Base-by-base conservation (phyloP, 1,284 basidiomycete species). In the Macrocystidia cucumis region DNA sequence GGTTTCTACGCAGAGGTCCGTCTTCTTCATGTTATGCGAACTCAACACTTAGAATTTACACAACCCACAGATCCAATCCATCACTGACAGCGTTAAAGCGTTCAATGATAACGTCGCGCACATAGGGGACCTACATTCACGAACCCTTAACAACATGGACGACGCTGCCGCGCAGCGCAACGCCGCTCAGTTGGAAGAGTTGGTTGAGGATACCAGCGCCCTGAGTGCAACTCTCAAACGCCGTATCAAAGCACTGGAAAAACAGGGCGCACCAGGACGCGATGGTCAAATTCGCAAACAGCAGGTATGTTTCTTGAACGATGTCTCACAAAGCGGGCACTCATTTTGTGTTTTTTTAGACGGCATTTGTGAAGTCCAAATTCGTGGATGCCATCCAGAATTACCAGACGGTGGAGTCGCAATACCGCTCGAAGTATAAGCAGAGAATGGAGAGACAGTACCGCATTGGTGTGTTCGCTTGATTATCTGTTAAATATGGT, bases 361-460 rank as follows among this genome's bases (percentile, higher is more conserved):
- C 78, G 21, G 80, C 75, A 3, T 57, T 87, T 20, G 74, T 89
- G 44, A 88, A 86, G 60, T 73, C 77, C 35, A 89, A 87, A 57
- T 89, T 89, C 52, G 73, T 87, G 34, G 84, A 88, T 46, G 84
- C 85, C n/a, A 86, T 89, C 43, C 83, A 89, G 59, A 77, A 69
- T 45, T 89, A 87, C 52, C 91, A 97, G 63, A 76, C 78, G 26
- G 90, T 96, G 16, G 96, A 99, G 64, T 86, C 92, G 60, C 82
- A 90, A 54, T 91, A 88, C 58, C 81, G 95, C 40, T 74, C 84
- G 47, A 93, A 90, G 66, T 92, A 96, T 63, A 91, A 91, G 62
- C 89, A 93, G 57, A 74, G 92, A 29, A 81, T 95, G 67, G 93
- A 95, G 65, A 77, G 96, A 44, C 96, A 98, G 64, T 95, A 86